Evolutionary conservation across 495 filamentous ascomycete species (phyloP), one percentile per base, ranked within the genome.

Genomic region (Haplographium delicatum): DNA sequence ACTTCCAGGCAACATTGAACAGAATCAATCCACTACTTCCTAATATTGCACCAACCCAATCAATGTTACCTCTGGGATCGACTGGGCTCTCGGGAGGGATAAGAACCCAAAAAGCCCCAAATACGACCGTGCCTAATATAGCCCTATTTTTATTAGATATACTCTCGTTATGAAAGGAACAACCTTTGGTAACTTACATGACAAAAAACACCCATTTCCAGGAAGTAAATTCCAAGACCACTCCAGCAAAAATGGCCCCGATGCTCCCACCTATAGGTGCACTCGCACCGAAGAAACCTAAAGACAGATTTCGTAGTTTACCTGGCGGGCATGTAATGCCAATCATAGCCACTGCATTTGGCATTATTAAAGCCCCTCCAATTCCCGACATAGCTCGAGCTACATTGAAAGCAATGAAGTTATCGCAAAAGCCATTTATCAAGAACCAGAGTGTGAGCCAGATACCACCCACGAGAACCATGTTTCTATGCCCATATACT

Each of bases 1-100:
- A 79, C 73, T 73, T 78, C 74, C 75, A 80, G 19, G 69, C 70
- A 57, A 78, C 70, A 54, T 74, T 80, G 63, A 79, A 79, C 1
- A 77, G 47, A 9, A 79, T 72, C 23, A 78, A 51, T 1, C 64
- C 69, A 10, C 62, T 61, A 1, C 68, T 64, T 0, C 73, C 72
- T 7, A 80, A 54, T n/a, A 62, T 62, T 1, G 74, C 68, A 4
- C 77, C 76, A 24, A 75, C 47, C 49, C 63, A 75, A 54, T 80
- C 75, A 28, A 80, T 65, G 5, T 54, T 65, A 4, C 72, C 77
- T 22, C 70, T 41, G n/a, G 55, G 56, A 53, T 72, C 67, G 11
- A 72, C 58, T 0, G 72, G 62, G 25, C 56, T 44, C 48, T 79
- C 75, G 10, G 51, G 45, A 0, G 66, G 66, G 13, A 72, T 62